These are phyloP conservation scores for Hypoxylon crocopeplum DNA, from an alignment of 495 filamentous ascomycete species.

Conservation along the genomic window DNA sequence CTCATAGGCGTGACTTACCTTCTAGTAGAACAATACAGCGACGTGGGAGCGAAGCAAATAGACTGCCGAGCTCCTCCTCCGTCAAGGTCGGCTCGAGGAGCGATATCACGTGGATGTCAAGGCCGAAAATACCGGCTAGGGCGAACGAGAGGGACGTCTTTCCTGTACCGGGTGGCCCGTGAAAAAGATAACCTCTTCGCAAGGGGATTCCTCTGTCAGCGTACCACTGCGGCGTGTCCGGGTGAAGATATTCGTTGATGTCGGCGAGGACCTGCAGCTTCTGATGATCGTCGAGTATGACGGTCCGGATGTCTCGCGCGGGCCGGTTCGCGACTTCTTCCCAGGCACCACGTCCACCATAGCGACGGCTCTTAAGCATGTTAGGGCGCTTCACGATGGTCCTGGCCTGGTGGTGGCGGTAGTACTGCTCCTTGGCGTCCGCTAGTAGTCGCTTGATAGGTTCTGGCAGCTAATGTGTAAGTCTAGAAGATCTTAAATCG, in stretches of 20 bases:
- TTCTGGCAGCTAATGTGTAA: slow-evolving; percentile 35
- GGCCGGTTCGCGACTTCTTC: slow-evolving; percentile 70
- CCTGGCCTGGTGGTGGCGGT: slow-evolving; percentile 50
- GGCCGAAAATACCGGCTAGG: slow-evolving; percentile 70
- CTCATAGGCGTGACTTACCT: slow-evolving; percentile 6
- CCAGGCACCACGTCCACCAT: slow-evolving; percentile 61
- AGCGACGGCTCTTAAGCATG: slow-evolving; percentile 40
- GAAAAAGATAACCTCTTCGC: slow-evolving; percentile 84
- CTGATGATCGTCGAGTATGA: slow-evolving; percentile 76
- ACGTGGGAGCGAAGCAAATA: slow-evolving; percentile 71
- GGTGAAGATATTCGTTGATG: slow-evolving; percentile 87
- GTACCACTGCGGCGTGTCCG: slow-evolving; percentile 76
- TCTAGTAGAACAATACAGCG: slow-evolving; percentile 74
- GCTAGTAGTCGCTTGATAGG: slow-evolving; percentile 69
- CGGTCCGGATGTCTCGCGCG: slow-evolving; percentile 80
- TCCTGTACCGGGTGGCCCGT: slow-evolving; percentile 74
- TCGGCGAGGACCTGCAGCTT: slow-evolving; percentile 77
- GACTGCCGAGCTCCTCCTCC: slow-evolving; percentile 70
- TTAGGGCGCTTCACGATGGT: slow-evolving; percentile 60
- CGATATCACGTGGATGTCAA: slow-evolving; percentile 71
- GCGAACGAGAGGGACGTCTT: slow-evolving; percentile 70
- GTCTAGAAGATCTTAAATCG: background rate
- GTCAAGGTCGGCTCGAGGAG: slow-evolving; percentile 67
- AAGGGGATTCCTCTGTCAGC: slow-evolving; percentile 88
- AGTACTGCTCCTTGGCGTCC: slow-evolving; percentile 60